Evolutionary conservation across 495 filamentous ascomycete species (phyloP), one percentile per base, ranked within the genome.

Genomic region (Friedmanniomyces simplex): DNA sequence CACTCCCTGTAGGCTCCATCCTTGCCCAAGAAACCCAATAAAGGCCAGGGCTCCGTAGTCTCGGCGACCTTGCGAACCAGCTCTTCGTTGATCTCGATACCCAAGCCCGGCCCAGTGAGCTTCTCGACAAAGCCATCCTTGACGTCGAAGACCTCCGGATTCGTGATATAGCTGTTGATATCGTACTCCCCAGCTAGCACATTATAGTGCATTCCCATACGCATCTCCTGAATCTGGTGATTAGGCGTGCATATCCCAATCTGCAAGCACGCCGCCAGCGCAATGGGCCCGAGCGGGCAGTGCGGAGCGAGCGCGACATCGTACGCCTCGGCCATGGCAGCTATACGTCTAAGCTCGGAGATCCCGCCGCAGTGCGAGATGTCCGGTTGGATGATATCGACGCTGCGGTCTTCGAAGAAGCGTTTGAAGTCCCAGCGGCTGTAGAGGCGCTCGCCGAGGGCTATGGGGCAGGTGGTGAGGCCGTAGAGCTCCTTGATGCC

Each of bases 211-310:
- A 91, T 89, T 0, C 85, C 86, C 49, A 87, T 61, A 53, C 80
- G 81, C 86, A 89, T 89, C 73, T 91, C 86, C 68, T 88, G 87
- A 50, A 91, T 89, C 32, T 76, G 81, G 66, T 88, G 88, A 65
- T 91, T 89, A 1, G 84, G 73, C 30, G 74, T 81, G 12, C 72
- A 68, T 34, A 83, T 72, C 34, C 79, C 82, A 25, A 88, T 76
- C 65, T 89, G 85, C 62, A 89, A 74, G 60, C 79, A 83, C 12
- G 87, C 87, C 1, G 86, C 86, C 41, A 91, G 68, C 0, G 86
- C 83, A 59, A 90, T 85, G 0, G 87, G 86, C 0, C 87, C 87
- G 5, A 90, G 69, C 1, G 87, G 87, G 65, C 86, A 89, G 69
- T 91, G 86, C 3, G 86, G 85, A 22, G 87, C 87, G 39, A 89